Evolutionary conservation across 139 green algal genomes (phyloP).

Genomic region (Chlamydomonas schloesseri): DNA sequence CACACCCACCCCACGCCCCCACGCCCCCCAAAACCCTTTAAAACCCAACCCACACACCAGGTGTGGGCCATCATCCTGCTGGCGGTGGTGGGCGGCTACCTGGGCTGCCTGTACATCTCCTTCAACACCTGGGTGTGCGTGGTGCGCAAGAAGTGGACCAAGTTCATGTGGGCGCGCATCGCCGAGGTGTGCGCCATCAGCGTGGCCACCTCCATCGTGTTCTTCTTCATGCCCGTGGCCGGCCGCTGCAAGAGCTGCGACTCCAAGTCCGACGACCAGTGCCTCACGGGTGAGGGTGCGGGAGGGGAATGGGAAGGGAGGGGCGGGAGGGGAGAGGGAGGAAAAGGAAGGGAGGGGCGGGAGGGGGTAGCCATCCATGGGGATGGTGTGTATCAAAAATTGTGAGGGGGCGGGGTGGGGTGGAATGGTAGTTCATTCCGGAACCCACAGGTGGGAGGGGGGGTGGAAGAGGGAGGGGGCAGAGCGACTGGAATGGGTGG

Average conservation of each 20-base stretch:
- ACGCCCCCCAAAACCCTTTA: too few species aligned
- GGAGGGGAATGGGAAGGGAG: too few species aligned
- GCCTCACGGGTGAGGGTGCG: neutral
- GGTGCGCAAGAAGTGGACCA: constrained; percentile 67
- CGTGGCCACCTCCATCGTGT: constrained; percentile 57
- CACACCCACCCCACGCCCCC: too few species aligned
- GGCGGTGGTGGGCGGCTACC: constrained; percentile 59
- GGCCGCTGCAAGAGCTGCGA: constrained; percentile 60
- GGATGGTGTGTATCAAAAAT: too few species aligned
- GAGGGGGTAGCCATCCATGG: too few species aligned
- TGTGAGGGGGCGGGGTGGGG: too few species aligned
- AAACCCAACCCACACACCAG: constrained; percentile 3
- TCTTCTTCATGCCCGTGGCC: constrained; percentile 61
- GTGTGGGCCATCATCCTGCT: constrained; percentile 62
- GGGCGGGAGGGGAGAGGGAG: neutral
- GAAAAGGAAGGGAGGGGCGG: too few species aligned
- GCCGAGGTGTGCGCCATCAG: constrained; percentile 64
- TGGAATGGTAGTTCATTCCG: too few species aligned
- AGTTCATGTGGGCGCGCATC: constrained; percentile 58
- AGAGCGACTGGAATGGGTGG: too few species aligned
- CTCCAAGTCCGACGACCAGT: constrained; percentile 31
- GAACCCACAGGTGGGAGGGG: neutral
- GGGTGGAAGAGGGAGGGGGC: neutral
- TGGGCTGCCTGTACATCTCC: constrained; percentile 61
- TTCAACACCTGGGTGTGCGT: constrained; percentile 80